Percentiles rank a stretch among this genome's conserved stretches.
Evolutionary conservation across 345 rosid genomes (phyloP).

Genomic region (Eucalyptus cloeziana): DNA sequence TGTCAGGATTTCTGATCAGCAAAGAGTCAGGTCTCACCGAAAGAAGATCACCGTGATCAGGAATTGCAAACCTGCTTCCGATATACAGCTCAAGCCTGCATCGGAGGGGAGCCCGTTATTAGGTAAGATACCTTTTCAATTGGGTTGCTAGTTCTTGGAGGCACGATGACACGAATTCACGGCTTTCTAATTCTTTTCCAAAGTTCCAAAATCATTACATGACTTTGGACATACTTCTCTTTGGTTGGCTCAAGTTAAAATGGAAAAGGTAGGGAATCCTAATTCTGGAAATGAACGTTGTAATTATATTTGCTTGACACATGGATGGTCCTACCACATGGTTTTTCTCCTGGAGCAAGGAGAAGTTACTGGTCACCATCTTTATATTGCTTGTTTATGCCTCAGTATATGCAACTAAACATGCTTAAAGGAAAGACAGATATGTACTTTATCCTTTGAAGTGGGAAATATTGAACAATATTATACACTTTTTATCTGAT

Average conservation of each 20-base stretch:
- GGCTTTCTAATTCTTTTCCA: background rate
- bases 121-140: slow-evolving; percentile 25
- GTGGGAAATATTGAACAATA: background rate
- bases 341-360: background rate
- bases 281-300: background rate
- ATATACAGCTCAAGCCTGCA: slow-evolving; percentile 70
- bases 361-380: background rate
- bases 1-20: slow-evolving; percentile 55
- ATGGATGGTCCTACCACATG: background rate
- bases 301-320: background rate
- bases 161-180: background rate
- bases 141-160: background rate
- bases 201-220: background rate
- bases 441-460: background rate
- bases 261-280: background rate
- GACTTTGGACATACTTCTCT: background rate
- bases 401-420: background rate
- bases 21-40: slow-evolving; percentile 27
- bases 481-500: background rate
- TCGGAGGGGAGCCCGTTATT: slow-evolving; percentile 80
- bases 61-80: slow-evolving; percentile 51
- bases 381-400: background rate
- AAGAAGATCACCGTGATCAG: slow-evolving; percentile 42
- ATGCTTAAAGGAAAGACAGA: background rate
- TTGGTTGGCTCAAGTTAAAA: background rate